Base-by-base conservation (phyloP, 148 eudicot species). In the Mesembryanthemum crystallinum region DNA sequence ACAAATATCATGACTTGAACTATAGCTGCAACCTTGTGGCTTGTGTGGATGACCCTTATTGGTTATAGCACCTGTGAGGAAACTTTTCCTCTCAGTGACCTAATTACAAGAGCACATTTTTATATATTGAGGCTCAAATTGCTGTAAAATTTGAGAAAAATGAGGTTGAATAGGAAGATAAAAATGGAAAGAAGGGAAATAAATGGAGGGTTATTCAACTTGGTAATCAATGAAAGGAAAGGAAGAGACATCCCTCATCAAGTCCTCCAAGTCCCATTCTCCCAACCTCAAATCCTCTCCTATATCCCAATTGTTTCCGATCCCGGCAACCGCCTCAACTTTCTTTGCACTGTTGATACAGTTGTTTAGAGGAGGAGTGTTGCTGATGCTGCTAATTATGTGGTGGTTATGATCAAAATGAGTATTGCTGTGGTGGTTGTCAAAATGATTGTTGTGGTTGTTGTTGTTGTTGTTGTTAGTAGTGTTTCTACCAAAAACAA, bases 251-350 rank as follows among this genome's bases (percentile, higher is more conserved):
- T 90, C 92, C 74, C 80, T 88, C 94, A 92, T 88, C 29, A 92
- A 76, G 11, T 88, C 97, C 78, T 92, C 97, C 54, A 92, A 90
- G 72, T 90, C 90, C 97, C 94, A 92, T 68, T 92, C 97, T 68
- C 87, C 92, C 59, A 90, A 80, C 80, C 85, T 87, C 67, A 87
- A 72, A 20, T 86, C 88, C 13, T 91, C 96, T 69, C 75, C 84
- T 66, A 79, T 91, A 64, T 84, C 87, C 88, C 85, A 88, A 74
- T 76, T 73, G 63, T 64, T 78, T 45, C 68, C 89, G 39, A 80
- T 77, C 57, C 73, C 77, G 32, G 57, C 43, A 72, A 64, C 35
- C 14, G 67, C 33, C 76, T 67, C 73, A 2, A 12, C 47, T 49
- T 69, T 76, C 73, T 80, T 77, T 68, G 32, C 67, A 61, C 33